Percentiles rank a stretch among this genome's conserved stretches.
phyloP scores from a whole-genome alignment of 2,329 filamentous ascomycete species.

The Colletotrichum paranaense region DNA sequence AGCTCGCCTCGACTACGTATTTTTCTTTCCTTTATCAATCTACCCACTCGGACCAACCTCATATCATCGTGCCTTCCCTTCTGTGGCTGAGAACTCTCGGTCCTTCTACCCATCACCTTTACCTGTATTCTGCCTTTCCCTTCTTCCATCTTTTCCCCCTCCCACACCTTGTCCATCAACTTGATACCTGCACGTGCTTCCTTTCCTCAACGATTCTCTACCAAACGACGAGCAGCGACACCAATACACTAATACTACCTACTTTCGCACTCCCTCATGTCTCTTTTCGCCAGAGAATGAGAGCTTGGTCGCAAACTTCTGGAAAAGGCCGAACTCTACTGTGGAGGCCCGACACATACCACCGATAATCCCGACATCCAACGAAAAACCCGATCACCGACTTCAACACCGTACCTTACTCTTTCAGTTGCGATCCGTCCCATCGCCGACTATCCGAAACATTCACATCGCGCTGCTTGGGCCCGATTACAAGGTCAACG shows the following conservation, averaged over 20 bases:
- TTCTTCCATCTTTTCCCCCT: neutral
- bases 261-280: slow-evolving; percentile 10
- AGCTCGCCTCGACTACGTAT: neutral
- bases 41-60: slow-evolving; percentile 22
- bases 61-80: slow-evolving; percentile 14
- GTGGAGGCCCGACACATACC: slow-evolving; percentile 31
- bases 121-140: neutral
- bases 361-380: slow-evolving; percentile 22
- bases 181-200: neutral
- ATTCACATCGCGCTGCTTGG: slow-evolving; percentile 15
- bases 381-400: neutral
- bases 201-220: neutral
- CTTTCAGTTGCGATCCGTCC: slow-evolving; percentile 10
- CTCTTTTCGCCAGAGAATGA: slow-evolving; percentile 31
- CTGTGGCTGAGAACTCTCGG: neutral
- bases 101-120: neutral
- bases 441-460: slow-evolving; percentile 24
- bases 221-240: neutral
- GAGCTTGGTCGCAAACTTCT: slow-evolving; percentile 28
- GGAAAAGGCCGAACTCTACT: slow-evolving; percentile 34
- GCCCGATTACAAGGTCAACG: slow-evolving; percentile 23
- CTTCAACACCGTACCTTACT: neutral
- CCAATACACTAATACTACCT: neutral
- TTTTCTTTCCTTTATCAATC: slow-evolving; percentile 28
- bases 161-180: neutral